Base-by-base conservation (phyloP, 2,329 filamentous ascomycete genomes). In the Alternaria postmessia region DNA sequence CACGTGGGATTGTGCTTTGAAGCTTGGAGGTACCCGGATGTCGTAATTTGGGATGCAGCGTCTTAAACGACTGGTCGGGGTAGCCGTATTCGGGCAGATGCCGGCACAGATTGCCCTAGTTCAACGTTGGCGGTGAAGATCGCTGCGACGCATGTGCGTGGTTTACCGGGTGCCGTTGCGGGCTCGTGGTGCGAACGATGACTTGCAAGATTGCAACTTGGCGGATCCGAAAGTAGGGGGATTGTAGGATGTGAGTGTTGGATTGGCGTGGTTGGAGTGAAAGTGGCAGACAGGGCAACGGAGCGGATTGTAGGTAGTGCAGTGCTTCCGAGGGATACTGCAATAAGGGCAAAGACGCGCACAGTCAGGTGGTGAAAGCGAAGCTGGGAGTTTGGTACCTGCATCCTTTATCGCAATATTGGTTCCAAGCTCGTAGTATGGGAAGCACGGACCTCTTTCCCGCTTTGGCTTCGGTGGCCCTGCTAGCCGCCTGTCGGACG, bases 141-240 rank as follows among this genome's bases (percentile, higher is more conserved):
- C 55, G 46, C 32, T 34, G 32, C 30, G 57, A 36, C 47, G 54
- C 56, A 51, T 64, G 62, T 54, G 54, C 36, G 61, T 51, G 53
- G 52, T 53, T 53, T 39, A 34, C 47, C 43, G 51, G 52, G 53
- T 22, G 49, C 22, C 49, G 49, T 32, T 36, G 54, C 30, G 34
- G 38, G 60, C 24, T 48, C 41, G 49, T 48, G 38, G 34, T 46
- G 52, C 39, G 47, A 49, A 46, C 26, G 61, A 38, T 59, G 54
- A 61, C 65, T 60, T 56, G 61, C 64, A 68, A 65, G 53, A 65
- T 66, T 67, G 52, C 62, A 57, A 57, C 18, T 41, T 56, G 55
- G 41, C 60, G 59, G 64, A 51, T 46, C 26, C 44, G 54, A 49
- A 28, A 26, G 54, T 24, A 30, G 32, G 30, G 30, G 7, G 22